A percentile compares a stretch with the other conserved stretches of the same genome.
Conservation (phyloP, 2,329 filamentous ascomycete species). For the Tolypocladium nubicola region DNA sequence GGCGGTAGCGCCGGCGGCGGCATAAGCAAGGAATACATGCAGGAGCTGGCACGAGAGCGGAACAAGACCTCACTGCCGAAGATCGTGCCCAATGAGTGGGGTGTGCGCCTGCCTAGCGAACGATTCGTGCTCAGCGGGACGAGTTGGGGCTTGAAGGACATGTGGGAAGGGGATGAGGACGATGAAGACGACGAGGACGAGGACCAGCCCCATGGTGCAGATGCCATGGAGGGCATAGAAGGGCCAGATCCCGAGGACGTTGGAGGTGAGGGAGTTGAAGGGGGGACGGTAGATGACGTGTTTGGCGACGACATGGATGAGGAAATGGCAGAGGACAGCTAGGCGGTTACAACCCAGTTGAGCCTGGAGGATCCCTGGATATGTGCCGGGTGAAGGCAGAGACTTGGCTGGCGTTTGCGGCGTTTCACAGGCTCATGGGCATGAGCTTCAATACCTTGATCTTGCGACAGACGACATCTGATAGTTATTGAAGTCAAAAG, state of each 20-base stretch:
- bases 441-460: constrained; percentile 1
- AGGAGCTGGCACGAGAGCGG: constrained; percentile 60
- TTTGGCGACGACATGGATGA: constrained; percentile 44
- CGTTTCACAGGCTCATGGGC: background rate
- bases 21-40: constrained; percentile 63
- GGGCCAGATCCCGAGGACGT: constrained; percentile 29
- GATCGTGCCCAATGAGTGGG: constrained; percentile 56
- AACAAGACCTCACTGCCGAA: constrained; percentile 57
- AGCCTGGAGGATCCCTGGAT: background rate
- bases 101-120: constrained; percentile 55
- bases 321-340: constrained; percentile 39
- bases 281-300: constrained; percentile 42
- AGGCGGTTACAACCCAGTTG: background rate
- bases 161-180: constrained; percentile 39
- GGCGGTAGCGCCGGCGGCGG: constrained; percentile 41
- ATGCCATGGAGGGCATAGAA: constrained; percentile 40
- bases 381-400: background rate
- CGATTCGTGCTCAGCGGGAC: constrained; percentile 57
- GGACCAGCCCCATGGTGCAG: constrained; percentile 26
- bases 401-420: constrained; percentile 5
- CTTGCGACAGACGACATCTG: background rate
- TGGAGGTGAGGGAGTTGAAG: constrained; percentile 36
- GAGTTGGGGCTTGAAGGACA: constrained; percentile 52
- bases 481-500: background rate
- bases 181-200: constrained; percentile 32